Conservation (phyloP, 192 early-diverging fungal species). For the Umbelopsis isabellina region DNA sequence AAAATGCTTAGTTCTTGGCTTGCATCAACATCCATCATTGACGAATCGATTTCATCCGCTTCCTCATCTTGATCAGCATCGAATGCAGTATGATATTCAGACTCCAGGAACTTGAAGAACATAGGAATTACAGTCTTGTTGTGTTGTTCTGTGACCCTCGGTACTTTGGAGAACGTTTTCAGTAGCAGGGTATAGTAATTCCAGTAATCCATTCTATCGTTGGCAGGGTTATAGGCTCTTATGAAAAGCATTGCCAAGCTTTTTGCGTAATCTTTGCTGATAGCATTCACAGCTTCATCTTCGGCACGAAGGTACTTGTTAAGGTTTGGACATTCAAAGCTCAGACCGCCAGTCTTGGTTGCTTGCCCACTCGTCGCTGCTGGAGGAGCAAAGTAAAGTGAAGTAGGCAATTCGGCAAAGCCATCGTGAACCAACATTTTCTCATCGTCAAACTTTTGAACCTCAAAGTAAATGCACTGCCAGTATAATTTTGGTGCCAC, state of each 20-base stretch:
- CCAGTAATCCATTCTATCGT: slow-evolving; percentile 68
- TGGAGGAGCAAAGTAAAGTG: slow-evolving; percentile 31
- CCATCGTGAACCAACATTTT: slow-evolving; percentile 56
- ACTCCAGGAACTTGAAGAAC: slow-evolving; percentile 65
- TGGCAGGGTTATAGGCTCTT: slow-evolving; percentile 37
- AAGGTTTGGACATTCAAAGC: slow-evolving; percentile 60
- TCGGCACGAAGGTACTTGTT: slow-evolving; percentile 42
- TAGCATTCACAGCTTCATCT: slow-evolving; percentile 37
- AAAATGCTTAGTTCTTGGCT: slow-evolving; percentile 22
- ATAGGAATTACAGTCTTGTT: slow-evolving; percentile 61
- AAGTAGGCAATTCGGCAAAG: slow-evolving; percentile 44
- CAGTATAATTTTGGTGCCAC: slow-evolving; percentile 63
- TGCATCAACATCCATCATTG: slow-evolving; percentile 22
- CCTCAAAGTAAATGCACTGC: slow-evolving; percentile 56
- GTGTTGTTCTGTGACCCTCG: slow-evolving; percentile 65
- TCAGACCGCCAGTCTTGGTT: slow-evolving; percentile 42
- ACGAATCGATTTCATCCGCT: slow-evolving; percentile 23
- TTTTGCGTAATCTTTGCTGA: slow-evolving; percentile 31
- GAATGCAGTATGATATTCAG: slow-evolving; percentile 48
- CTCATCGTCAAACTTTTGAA: slow-evolving; percentile 65
- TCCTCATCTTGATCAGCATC: slow-evolving; percentile 52
- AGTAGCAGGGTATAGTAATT: slow-evolving; percentile 68
- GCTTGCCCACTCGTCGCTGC: slow-evolving; percentile 26
- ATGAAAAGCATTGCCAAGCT: slow-evolving; percentile 50
- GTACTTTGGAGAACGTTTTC: slow-evolving; percentile 61